These are phyloP conservation scores for Schizophyllum amplum DNA, from an alignment of 1,284 basidiomycete species.

Conservation along the genomic window DNA sequence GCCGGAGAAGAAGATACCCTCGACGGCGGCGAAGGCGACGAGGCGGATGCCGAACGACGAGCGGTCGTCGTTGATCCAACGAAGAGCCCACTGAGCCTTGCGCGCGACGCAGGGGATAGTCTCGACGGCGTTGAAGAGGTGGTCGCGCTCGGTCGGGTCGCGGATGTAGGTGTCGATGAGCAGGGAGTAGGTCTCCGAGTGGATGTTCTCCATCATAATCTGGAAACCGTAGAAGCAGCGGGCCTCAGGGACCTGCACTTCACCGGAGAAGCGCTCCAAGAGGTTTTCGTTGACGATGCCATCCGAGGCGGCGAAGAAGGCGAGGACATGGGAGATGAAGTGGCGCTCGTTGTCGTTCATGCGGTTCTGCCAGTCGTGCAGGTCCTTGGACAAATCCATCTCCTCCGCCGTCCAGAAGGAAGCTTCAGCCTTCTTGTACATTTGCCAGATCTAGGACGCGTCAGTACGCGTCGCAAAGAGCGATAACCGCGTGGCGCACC, in stretches of 20 bases:
- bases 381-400: conserved; percentile 93
- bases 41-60: conserved; percentile 90
- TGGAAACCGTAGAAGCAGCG: conserved; percentile 99
- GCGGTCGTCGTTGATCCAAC: conserved; percentile 82
- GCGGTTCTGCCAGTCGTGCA: conserved; percentile 89
- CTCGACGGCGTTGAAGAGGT: conserved; percentile 92
- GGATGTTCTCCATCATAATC: conserved; percentile 99
- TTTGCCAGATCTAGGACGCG: conserved; percentile 78
- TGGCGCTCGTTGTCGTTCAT: conserved; percentile 92
- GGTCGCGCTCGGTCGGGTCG: conserved; percentile 75
- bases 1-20: conserved; percentile 98
- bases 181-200: conserved; percentile 96
- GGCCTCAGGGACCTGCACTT: conserved; percentile 93
- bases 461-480: neutral
- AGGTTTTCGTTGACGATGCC: conserved; percentile 99
- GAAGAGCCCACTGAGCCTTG: conserved; percentile 92
- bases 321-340: conserved; percentile 94
- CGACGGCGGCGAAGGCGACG: conserved; percentile 96
- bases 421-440: conserved; percentile 91
- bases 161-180: conserved; percentile 98
- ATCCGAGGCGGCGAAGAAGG: conserved; percentile 95
- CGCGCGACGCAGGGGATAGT: conserved; percentile 89
- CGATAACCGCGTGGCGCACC: conserved; percentile 33
- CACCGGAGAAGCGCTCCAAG: conserved; percentile 89
- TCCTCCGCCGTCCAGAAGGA: conserved; percentile 99